Conservation (phyloP, 306 rosid species). For the Macrotyloma uniflorum region DNA sequence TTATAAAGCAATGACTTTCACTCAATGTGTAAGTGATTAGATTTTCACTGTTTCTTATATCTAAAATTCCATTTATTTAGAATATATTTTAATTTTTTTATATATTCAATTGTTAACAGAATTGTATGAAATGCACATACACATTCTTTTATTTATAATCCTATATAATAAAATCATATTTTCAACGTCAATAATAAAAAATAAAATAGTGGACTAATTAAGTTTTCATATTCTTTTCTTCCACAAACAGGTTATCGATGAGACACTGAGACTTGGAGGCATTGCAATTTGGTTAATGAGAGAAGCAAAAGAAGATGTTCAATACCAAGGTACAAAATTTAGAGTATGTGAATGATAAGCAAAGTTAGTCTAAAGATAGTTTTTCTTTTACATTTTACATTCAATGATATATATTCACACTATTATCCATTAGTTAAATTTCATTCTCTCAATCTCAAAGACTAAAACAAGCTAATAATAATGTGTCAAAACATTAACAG, state of each 20-base stretch:
- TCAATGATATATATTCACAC: background rate
- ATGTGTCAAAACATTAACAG: background rate
- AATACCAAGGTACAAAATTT: conserved; percentile 66
- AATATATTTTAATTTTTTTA: background rate
- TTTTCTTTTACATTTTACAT: background rate
- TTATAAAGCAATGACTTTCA: conserved; percentile 84
- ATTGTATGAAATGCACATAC: too few species aligned
- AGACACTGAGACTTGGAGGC: conserved; percentile 90
- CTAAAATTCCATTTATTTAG: background rate
- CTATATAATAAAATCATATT: too few species aligned
- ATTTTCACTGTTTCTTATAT: background rate
- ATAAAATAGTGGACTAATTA: background rate
- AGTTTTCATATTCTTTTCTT: conserved; percentile 19
- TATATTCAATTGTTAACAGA: too few species aligned
- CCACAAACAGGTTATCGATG: conserved; percentile 76
- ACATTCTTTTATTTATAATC: too few species aligned
- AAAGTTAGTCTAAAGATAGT: background rate
- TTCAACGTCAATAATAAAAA: too few species aligned
- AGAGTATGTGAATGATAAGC: background rate
- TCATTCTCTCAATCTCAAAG: too few species aligned
- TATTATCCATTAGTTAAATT: too few species aligned
- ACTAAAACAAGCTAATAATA: too few species aligned
- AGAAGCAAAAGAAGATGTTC: conserved; percentile 85
- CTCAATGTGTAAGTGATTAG: conserved; percentile 77
- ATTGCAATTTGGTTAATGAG: conserved; percentile 95